These are phyloP conservation scores for Emericellopsis cladophorae DNA, from an alignment of 2,329 filamentous ascomycete genomes.

Conservation along the genomic window DNA sequence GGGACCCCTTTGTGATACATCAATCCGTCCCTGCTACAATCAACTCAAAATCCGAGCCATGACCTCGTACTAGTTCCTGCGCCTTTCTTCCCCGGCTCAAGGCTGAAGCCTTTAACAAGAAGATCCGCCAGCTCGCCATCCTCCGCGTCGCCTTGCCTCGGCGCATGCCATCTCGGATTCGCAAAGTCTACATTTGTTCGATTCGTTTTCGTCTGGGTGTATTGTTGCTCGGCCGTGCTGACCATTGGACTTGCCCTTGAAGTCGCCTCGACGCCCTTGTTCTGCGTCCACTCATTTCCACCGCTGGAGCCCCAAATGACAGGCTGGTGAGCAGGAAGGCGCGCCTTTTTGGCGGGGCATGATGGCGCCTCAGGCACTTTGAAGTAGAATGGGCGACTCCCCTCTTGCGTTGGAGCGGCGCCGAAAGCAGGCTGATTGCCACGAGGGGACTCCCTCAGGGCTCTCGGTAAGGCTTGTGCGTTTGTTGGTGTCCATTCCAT, in stretches of 20 bases:
- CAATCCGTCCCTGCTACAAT: no score
- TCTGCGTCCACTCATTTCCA: no score
- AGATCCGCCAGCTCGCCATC: neutral
- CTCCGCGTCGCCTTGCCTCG: neutral
- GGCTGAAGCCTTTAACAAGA: neutral
- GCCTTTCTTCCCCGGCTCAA: neutral
- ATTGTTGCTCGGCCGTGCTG: neutral
- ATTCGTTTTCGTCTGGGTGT: neutral
- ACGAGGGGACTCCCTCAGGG: constrained; percentile 28
- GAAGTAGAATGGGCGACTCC: constrained; percentile 51
- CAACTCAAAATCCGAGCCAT: neutral
- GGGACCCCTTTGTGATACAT: no score
- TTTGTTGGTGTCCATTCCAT: constrained; percentile 39
- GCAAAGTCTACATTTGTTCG: neutral
- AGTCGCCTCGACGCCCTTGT: no score
- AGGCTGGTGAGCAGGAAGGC: neutral
- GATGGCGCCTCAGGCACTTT: constrained; percentile 54
- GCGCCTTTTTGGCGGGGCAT: neutral
- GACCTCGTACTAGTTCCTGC: neutral
- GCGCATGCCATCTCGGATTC: neutral
- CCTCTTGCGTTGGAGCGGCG: constrained; percentile 28
- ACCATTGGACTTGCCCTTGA: no score
- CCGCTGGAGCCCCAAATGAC: neutral
- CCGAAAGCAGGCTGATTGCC: constrained; percentile 20
- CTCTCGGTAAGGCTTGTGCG: neutral